These are phyloP conservation scores for Chlorella sp. DNA, from an alignment of 139 green algal species.

Conservation along the genomic window DNA sequence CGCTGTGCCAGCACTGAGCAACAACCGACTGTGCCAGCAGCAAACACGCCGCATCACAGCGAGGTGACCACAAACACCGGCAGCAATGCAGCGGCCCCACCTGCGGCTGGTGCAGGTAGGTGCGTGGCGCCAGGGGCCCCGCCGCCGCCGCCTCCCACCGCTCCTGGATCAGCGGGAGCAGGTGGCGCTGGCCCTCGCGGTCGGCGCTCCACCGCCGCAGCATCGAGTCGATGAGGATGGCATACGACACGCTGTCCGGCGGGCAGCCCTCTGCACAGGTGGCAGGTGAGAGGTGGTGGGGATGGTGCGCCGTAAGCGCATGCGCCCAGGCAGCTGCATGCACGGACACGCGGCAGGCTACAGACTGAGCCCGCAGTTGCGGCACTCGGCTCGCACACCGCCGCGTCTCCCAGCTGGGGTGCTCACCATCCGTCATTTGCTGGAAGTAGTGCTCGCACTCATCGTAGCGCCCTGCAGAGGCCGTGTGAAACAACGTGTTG, in stretches of 20 bases:
- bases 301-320: not conserved
- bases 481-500: no score
- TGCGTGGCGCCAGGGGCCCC: constrained; percentile 13
- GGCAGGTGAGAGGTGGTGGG: not conserved
- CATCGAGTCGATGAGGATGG: constrained; percentile 25
- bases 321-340: not conserved
- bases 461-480: constrained; percentile 8
- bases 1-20: no score
- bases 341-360: not conserved
- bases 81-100: no score
- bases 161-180: not conserved
- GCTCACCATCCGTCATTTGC: not conserved
- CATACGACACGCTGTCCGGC: not conserved
- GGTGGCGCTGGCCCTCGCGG: not conserved
- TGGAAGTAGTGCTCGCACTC: constrained; percentile 19
- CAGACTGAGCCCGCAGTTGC: not conserved
- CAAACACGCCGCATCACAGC: no score
- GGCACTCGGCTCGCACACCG: not conserved
- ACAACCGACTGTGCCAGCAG: no score
- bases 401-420: not conserved
- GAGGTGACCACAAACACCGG: no score
- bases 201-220: constrained; percentile 11
- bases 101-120: constrained; percentile 14
- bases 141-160: not conserved
- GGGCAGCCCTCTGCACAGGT: constrained; percentile 2